These are phyloP conservation scores for Pulveroboletus sp. DNA, from an alignment of 768 basidiomycete genomes.

Conservation along the genomic window DNA sequence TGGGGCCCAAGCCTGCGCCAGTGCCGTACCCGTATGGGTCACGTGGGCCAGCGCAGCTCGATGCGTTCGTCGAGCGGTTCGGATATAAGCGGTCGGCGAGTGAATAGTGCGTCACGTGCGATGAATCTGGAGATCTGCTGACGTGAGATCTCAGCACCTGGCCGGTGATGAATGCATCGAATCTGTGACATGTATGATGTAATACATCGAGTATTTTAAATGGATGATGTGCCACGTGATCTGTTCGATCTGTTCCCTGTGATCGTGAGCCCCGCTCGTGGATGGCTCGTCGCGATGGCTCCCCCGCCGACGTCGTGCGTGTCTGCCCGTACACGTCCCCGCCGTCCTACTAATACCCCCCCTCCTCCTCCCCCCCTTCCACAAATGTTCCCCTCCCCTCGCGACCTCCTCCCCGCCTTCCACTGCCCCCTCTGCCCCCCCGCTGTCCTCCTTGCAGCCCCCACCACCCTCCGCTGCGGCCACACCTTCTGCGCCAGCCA, in stretches of 20 bases:
- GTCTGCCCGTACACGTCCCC: too few relatives aligned
- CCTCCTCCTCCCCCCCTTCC: not conserved
- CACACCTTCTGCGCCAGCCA: conserved; percentile 77
- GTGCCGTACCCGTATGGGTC: conserved; percentile 88
- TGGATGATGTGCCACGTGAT: conserved; percentile 21
- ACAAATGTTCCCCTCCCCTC: conserved; percentile 24
- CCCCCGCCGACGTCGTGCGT: conserved; percentile 26
- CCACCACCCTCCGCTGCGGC: conserved; percentile 72
- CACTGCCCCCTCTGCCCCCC: conserved; percentile 54
- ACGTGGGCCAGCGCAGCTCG: conserved; percentile 86
- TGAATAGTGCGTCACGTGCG: conserved; percentile 67
- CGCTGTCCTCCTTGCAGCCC: conserved; percentile 36
- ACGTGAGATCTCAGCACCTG: conserved; percentile 18
- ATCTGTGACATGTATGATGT: conserved; percentile 13
- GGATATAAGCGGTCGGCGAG: conserved; percentile 70
- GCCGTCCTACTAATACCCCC: conserved; percentile 9
- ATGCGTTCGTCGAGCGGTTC: conserved; percentile 68
- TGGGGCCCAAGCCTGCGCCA: conserved; percentile 74
- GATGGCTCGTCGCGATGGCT: conserved; percentile 22
- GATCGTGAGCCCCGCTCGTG: conserved; percentile 24
- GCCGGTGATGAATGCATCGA: conserved; percentile 26
- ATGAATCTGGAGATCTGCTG: not conserved
- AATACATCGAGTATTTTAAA: not conserved
- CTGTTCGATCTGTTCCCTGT: conserved; percentile 19
- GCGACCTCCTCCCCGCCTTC: conserved; percentile 39